phyloP scores from a whole-genome alignment of 345 rosid species.

The Conringia planisiliqua region DNA sequence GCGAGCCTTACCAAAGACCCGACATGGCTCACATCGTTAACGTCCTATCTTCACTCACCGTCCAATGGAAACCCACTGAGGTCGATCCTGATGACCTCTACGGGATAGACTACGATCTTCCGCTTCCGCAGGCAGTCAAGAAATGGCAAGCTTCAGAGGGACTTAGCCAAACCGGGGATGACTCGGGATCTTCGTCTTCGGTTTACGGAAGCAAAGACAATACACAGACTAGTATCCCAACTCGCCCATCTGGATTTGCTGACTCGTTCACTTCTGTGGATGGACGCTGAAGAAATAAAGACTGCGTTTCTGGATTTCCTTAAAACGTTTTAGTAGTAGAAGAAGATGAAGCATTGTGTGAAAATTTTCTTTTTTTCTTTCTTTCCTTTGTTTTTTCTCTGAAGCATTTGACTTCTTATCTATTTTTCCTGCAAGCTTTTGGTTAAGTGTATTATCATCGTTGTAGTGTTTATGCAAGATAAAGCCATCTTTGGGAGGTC shows the following conservation, averaged over 20 bases:
- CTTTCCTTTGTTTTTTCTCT: neutral
- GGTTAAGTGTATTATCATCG: slow-evolving; percentile 11
- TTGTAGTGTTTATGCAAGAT: slow-evolving; percentile 23
- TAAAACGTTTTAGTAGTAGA: slow-evolving; percentile 17
- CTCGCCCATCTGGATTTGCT: slow-evolving; percentile 80
- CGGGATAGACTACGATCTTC: slow-evolving; percentile 67
- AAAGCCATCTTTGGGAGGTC: neutral
- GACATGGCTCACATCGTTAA: slow-evolving; percentile 81
- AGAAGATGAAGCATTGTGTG: slow-evolving; percentile 25
- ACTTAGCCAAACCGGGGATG: slow-evolving; percentile 42
- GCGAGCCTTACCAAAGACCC: slow-evolving; percentile 85
- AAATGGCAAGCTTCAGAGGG: slow-evolving; percentile 76
- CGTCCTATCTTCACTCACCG: slow-evolving; percentile 67
- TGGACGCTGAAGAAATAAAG: slow-evolving; percentile 53
- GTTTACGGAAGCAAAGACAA: slow-evolving; percentile 47
- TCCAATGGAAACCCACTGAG: slow-evolving; percentile 69
- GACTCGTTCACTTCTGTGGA: slow-evolving; percentile 81
- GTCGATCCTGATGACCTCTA: slow-evolving; percentile 53
- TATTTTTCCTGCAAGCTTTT: slow-evolving; percentile 5
- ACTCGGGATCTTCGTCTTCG: slow-evolving; percentile 44
- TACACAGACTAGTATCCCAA: slow-evolving; percentile 83
- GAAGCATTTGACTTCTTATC: neutral
- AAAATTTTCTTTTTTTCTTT: neutral
- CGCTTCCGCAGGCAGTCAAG: slow-evolving; percentile 66
- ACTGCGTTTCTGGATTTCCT: neutral